Conservation (phyloP, 148 eudicot genomes). For the Chenopodium berlandieri region DNA sequence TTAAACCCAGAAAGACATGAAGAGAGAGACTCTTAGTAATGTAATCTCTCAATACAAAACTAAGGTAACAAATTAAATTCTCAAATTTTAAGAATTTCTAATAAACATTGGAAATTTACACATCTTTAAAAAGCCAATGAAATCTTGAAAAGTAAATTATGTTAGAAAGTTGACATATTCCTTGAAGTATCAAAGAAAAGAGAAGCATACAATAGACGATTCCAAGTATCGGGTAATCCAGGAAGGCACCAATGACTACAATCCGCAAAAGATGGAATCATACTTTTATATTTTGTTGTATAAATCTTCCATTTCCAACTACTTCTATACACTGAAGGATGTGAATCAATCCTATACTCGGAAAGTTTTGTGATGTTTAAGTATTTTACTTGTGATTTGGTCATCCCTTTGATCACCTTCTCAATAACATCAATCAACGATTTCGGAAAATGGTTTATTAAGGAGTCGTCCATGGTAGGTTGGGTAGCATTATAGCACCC, state of each 20-base stretch:
- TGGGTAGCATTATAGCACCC: slow-evolving; percentile 48
- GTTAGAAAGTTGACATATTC: too few relatives aligned
- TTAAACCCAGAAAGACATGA: too few relatives aligned
- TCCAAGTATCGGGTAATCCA: slow-evolving; percentile 54
- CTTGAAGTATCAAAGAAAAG: slow-evolving; percentile 1
- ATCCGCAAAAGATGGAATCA: slow-evolving; percentile 23
- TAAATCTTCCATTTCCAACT: slow-evolving; percentile 14
- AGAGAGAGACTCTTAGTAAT: too few relatives aligned
- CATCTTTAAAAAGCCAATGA: too few relatives aligned
- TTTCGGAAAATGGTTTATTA: slow-evolving; percentile 18
- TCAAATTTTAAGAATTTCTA: too few relatives aligned
- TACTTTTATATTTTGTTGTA: slow-evolving; percentile 2
- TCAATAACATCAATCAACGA: slow-evolving; percentile 30
- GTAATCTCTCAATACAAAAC: too few relatives aligned
- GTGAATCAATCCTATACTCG: slow-evolving; percentile 44
- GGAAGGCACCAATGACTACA: slow-evolving; percentile 63
- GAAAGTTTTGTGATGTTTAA: slow-evolving; percentile 50
- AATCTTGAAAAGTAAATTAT: too few relatives aligned
- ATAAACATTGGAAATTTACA: too few relatives aligned
- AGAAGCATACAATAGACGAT: slow-evolving; percentile 38
- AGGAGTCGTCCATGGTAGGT: slow-evolving; percentile 42
- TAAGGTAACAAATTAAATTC: too few relatives aligned
- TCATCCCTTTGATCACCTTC: slow-evolving; percentile 21
- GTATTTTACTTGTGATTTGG: slow-evolving; percentile 34
- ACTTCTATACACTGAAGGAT: slow-evolving; percentile 33